Evolutionary conservation across 2,329 filamentous ascomycete species (phyloP).

Genomic region (Paracoccidioides lutzii): DNA sequence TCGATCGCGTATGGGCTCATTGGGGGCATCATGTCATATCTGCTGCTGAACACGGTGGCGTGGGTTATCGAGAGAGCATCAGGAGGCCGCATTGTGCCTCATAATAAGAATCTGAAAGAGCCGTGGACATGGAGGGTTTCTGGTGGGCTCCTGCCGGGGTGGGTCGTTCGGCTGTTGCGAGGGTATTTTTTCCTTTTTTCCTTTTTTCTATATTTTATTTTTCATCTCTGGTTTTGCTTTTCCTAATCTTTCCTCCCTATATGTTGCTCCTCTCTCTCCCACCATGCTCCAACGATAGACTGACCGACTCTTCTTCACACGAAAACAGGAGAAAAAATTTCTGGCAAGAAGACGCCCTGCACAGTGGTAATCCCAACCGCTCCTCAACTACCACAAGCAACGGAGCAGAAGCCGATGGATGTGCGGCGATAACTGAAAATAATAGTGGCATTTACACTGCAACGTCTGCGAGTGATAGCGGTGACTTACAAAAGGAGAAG

Average conservation of each 20-base stretch:
- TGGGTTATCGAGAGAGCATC: constrained; percentile 55
- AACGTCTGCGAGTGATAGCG: background rate
- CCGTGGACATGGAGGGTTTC: constrained; percentile 66
- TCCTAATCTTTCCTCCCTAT: background rate
- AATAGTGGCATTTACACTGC: background rate
- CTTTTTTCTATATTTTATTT: background rate
- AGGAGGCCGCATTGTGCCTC: constrained; percentile 57
- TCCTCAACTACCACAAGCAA: background rate
- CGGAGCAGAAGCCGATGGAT: background rate
- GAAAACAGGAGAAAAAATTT: constrained; percentile 52
- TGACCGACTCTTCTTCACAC: background rate
- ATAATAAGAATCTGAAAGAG: constrained; percentile 64
- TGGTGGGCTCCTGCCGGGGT: constrained; percentile 62
- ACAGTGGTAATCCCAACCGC: background rate
- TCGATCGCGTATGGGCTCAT: constrained; percentile 80
- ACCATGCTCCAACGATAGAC: background rate
- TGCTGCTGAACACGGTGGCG: constrained; percentile 57
- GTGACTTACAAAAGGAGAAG: background rate
- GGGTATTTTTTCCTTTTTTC: constrained; percentile 28
- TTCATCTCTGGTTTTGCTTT: background rate
- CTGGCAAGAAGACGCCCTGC: constrained; percentile 40
- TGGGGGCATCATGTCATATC: constrained; percentile 64
- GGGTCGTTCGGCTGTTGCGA: constrained; percentile 49
- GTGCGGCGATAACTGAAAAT: background rate
- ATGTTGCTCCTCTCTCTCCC: background rate